A percentile compares a stretch with the other conserved stretches of the same genome.
Conservation (phyloP, 805 yeast species). For the Candida silvatica region DNA sequence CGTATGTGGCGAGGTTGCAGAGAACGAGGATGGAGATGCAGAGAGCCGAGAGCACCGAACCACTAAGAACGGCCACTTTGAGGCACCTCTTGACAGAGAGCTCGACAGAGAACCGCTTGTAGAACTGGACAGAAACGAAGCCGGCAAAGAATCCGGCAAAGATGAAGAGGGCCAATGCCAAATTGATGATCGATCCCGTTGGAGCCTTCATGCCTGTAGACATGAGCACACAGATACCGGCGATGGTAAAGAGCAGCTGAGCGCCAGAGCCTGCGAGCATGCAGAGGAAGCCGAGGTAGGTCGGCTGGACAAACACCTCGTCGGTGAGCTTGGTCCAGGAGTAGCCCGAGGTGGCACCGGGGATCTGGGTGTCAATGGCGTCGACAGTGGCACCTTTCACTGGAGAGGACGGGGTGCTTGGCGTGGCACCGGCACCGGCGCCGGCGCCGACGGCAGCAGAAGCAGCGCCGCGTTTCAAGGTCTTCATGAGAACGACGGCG, state of each 20-base stretch:
- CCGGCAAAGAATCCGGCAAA: slow-evolving; percentile 72
- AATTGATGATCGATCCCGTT: slow-evolving; percentile 52
- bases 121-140: slow-evolving; percentile 56
- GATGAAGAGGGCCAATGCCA: slow-evolving; percentile 52
- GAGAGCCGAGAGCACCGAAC: slow-evolving; percentile 37
- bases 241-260: slow-evolving; percentile 57
- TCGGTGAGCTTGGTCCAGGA: slow-evolving; percentile 45
- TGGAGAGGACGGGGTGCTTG: slow-evolving; percentile 10
- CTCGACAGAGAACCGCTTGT: slow-evolving; percentile 42
- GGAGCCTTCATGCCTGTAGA: slow-evolving; percentile 55
- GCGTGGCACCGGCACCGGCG: too few relatives aligned
- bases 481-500: slow-evolving; percentile 51
- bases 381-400: slow-evolving; percentile 6
- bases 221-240: slow-evolving; percentile 51
- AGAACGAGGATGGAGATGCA: slow-evolving; percentile 42
- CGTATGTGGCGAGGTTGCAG: slow-evolving; percentile 67
- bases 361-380: slow-evolving; percentile 1
- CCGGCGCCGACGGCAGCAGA: too few relatives aligned
- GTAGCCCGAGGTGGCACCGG: slow-evolving; percentile 4
- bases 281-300: slow-evolving; percentile 37
- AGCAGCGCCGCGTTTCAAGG: slow-evolving; percentile 46
- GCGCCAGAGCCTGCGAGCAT: slow-evolving; percentile 65
- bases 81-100: slow-evolving; percentile 26
- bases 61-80: slow-evolving; percentile 34
- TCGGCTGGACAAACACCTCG: slow-evolving; percentile 50